These are phyloP conservation scores for Mucor irregularis DNA, from an alignment of 371 early-diverging fungal species.

Conservation along the genomic window DNA sequence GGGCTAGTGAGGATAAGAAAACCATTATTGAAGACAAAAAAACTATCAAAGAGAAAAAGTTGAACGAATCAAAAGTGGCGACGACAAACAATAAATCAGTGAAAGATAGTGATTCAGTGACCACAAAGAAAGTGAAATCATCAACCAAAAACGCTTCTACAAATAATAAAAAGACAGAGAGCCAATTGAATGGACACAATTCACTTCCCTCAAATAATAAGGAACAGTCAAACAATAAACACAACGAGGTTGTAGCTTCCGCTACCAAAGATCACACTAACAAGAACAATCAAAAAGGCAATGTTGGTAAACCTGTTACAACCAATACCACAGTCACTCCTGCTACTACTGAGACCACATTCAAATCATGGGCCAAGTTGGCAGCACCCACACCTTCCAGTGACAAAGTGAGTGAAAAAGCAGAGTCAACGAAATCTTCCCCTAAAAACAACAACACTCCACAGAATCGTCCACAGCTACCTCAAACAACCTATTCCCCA, in stretches of 20 bases:
- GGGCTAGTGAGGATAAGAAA: not conserved
- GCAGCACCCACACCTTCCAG: conserved; percentile 17
- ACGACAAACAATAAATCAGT: too few species aligned
- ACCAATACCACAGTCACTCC: not conserved
- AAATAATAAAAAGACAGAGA: not conserved
- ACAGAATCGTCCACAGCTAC: too few species aligned
- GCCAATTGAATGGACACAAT: not conserved
- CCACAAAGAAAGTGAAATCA: too few species aligned
- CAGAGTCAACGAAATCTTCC: not conserved
- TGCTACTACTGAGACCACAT: conserved; percentile 4
- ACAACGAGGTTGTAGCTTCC: not conserved
- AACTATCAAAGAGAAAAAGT: too few species aligned
- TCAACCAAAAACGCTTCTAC: too few species aligned
- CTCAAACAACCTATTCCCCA: too few species aligned
- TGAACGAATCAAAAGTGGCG: conserved; percentile 13
- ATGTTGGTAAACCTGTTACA: conserved; percentile 1
- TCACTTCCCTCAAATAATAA: not conserved
- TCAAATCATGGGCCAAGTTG: conserved; percentile 53
- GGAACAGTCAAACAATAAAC: not conserved
- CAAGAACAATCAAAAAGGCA: not conserved
- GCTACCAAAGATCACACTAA: not conserved
- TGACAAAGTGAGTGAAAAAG: not conserved
- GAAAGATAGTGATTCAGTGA: too few species aligned
- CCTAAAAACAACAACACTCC: too few species aligned
- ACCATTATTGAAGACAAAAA: not conserved